Evolutionary conservation across 768 basidiomycete genomes (phyloP).

Genomic region (Boletus speciosus): DNA sequence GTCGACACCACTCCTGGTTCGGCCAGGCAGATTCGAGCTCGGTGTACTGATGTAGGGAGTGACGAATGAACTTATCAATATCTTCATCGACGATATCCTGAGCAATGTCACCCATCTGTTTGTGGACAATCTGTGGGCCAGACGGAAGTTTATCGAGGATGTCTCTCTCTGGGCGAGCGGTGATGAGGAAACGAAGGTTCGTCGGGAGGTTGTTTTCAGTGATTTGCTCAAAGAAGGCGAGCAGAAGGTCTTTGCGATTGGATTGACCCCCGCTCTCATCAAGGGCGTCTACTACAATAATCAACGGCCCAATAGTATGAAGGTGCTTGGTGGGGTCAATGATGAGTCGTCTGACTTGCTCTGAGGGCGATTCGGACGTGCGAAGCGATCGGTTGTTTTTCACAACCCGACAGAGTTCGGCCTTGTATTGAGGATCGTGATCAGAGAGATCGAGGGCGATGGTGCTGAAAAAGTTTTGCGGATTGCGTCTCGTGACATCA

Average conservation of each 20-base stretch:
- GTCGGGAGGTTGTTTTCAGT: conserved; percentile 14
- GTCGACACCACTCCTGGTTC: conserved; percentile 19
- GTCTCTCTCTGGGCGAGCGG: conserved; percentile 27
- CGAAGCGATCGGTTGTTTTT: conserved; percentile 25
- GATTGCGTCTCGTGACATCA: conserved; percentile 15
- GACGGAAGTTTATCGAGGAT: conserved; percentile 10
- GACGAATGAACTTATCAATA: conserved; percentile 13
- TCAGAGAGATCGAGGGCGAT: conserved; percentile 33
- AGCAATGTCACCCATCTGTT: conserved; percentile 12
- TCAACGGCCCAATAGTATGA: conserved; percentile 27
- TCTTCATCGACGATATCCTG: conserved; percentile 13
- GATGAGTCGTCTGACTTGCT: conserved; percentile 30
- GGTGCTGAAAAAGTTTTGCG: conserved; percentile 32
- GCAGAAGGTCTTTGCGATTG: conserved; percentile 21
- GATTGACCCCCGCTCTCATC: conserved; percentile 25
- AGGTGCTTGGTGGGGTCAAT: conserved; percentile 23
- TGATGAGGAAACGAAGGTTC: conserved; percentile 27
- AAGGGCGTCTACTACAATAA: conserved; percentile 37
- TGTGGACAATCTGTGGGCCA: conserved; percentile 9
- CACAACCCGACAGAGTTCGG: conserved; percentile 13
- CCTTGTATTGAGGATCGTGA: conserved; percentile 26
- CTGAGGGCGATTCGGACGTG: conserved; percentile 10
- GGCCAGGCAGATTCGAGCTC: conserved; percentile 18
- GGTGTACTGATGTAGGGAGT: conserved; percentile 6
- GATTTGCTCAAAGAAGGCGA: conserved; percentile 11